phyloP scores from a whole-genome alignment of 2,329 filamentous ascomycete genomes.

The Stagonosporopsis tanaceti region DNA sequence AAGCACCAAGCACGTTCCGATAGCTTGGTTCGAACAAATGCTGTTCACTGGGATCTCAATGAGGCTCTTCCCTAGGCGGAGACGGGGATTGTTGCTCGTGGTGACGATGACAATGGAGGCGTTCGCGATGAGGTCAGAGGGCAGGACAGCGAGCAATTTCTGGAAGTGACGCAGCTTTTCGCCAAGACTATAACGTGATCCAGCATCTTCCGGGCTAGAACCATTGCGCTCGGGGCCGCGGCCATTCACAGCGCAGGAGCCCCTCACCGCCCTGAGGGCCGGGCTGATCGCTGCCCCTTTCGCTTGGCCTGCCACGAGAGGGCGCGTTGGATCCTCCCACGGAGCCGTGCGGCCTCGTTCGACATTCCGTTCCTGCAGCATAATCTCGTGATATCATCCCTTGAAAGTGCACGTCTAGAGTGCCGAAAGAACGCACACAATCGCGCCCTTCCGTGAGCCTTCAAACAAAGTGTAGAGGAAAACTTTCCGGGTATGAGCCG shows the following conservation, averaged over 20 bases:
- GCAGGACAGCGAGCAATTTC: slow-evolving; percentile 44
- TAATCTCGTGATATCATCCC: slow-evolving; percentile 19
- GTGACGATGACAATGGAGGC: slow-evolving; percentile 46
- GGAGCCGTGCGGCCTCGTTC: slow-evolving; percentile 14
- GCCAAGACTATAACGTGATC: slow-evolving; percentile 44
- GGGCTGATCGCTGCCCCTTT: slow-evolving; percentile 34
- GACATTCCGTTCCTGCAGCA: slow-evolving; percentile 22
- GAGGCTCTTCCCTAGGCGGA: slow-evolving; percentile 38
- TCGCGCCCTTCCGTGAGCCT: background rate
- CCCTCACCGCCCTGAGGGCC: slow-evolving; percentile 12
- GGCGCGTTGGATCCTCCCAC: slow-evolving; percentile 14
- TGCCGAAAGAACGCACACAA: slow-evolving; percentile 1
- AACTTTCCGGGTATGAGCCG: background rate
- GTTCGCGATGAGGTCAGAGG: slow-evolving; percentile 49
- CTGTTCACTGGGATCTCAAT: slow-evolving; percentile 29
- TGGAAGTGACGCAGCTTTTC: slow-evolving; percentile 40
- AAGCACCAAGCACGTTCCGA: slow-evolving; percentile 16
- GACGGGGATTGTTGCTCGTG: slow-evolving; percentile 38
- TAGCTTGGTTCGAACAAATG: slow-evolving; percentile 17
- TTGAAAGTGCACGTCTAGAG: slow-evolving; percentile 8
- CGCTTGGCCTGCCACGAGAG: slow-evolving; percentile 31
- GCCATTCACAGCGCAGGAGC: slow-evolving; percentile 15
- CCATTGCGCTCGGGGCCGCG: background rate
- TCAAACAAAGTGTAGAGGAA: background rate
- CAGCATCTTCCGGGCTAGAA: slow-evolving; percentile 26